Evolutionary conservation across 768 basidiomycete genomes (phyloP), one percentile per base, ranked within the genome.

Genomic region (Trametes cinnabarina): DNA sequence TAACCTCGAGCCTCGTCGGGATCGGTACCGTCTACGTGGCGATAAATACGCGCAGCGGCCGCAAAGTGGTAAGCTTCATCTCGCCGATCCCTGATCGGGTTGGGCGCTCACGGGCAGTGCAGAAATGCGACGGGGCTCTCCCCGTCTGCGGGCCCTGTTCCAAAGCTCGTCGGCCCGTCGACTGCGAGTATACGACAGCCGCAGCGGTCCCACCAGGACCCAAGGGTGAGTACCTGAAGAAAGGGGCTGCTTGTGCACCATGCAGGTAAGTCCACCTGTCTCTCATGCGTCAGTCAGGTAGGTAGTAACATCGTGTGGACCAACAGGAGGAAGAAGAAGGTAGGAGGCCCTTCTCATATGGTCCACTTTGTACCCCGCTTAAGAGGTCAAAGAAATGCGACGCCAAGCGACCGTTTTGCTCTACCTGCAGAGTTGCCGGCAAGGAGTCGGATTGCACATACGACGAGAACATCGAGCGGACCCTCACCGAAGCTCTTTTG

Each of bases 311-410:
- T 43, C 19, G 9, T 5, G 12, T 32, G 30, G 30, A 32, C 25
- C 17, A 7, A 37, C 48, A 68, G 67, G 56, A 60, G 60, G 42
- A 68, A 68, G 60, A 68, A 68, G 58, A 68, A 68, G 63, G 67
- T 63, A 34, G n/a, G 37, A 35, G 4, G n/a, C 3, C 4, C n/a
- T n/a, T 7, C 17, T n/a, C 12, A 15, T 8, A 14, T 7, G 25
- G n/a, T 6, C 15, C n/a, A 42, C 26, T 11, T 5, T 30, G 19
- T 14, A 28, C 17, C 25, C 4, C 17, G 26, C 44, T 58, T 23
- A 56, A 4, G 14, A 7, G 8, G 9, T 9, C 10, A 9, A 41
- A 69, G 68, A 69, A 62, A 66, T 69, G 68, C 32, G 68, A 69
- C 22, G 68, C 68, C 11, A 59, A 57, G 8, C 58, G 68, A 15